Evolutionary conservation across 768 basidiomycete species (phyloP).

Genomic region (Tricholoma saponaceum): DNA sequence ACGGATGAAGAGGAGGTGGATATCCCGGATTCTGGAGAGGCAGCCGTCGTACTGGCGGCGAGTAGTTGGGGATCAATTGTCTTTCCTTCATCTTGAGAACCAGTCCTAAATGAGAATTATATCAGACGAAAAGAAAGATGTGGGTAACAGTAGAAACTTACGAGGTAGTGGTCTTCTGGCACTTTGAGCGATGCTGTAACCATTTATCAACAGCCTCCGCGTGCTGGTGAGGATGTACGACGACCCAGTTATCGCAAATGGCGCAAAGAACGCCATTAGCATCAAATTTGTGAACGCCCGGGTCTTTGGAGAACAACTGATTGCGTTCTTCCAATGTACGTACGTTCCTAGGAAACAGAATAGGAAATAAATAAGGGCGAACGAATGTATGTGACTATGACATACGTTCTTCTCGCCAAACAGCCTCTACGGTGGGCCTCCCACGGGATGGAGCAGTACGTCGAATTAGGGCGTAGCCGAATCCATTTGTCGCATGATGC

Average conservation of each 20-base stretch:
- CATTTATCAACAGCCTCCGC: constrained; percentile 58
- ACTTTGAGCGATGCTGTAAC: constrained; percentile 57
- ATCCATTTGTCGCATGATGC: constrained; percentile 85
- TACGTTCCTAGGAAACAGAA: constrained; percentile 37
- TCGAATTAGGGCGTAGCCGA: constrained; percentile 76
- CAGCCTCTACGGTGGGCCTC: constrained; percentile 83
- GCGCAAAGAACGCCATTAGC: constrained; percentile 67
- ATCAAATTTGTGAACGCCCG: constrained; percentile 69
- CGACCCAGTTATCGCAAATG: constrained; percentile 64
- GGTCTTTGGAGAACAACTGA: constrained; percentile 55
- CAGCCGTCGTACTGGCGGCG: constrained; percentile 2
- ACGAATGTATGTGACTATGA: constrained; percentile 4
- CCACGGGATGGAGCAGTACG: constrained; percentile 84
- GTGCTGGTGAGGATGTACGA: constrained; percentile 51
- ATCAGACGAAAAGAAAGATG: constrained; percentile 2
- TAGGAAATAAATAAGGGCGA: neutral
- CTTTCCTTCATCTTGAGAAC: neutral
- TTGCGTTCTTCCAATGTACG: constrained; percentile 60
- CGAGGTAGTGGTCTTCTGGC: constrained; percentile 31
- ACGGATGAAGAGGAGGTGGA: neutral
- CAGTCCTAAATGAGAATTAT: neutral
- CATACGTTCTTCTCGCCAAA: constrained; percentile 72
- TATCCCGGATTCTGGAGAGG: neutral
- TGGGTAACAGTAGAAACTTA: constrained; percentile 4
- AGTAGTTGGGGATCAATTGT: neutral